Percentiles rank a stretch among this genome's conserved stretches.
These are phyloP conservation scores for Auriscalpium orientale DNA, from an alignment of 768 basidiomycete genomes.

Conservation along the genomic window DNA sequence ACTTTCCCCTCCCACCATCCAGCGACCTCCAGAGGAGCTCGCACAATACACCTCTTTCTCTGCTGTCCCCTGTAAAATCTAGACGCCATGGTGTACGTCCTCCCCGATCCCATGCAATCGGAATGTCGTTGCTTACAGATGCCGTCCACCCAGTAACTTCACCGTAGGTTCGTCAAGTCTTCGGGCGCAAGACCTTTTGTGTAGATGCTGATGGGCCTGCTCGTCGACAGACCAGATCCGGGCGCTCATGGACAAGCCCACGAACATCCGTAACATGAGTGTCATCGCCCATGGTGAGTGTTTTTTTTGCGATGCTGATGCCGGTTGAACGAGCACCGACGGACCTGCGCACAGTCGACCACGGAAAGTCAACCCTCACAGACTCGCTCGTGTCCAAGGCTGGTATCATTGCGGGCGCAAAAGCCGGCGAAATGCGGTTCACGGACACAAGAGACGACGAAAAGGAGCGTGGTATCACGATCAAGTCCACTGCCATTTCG, in stretches of 20 bases:
- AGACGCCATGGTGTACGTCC: slow-evolving; percentile 78
- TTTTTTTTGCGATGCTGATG: slow-evolving; percentile 14
- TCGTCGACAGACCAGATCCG: slow-evolving; percentile 70
- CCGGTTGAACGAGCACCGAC: neutral
- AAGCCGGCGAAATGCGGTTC: slow-evolving; percentile 95
- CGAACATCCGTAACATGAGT: slow-evolving; percentile 94
- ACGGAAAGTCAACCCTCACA: slow-evolving; percentile 99
- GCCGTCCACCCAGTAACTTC: slow-evolving; percentile 10
- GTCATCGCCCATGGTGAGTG: slow-evolving; percentile 82
- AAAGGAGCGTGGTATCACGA: slow-evolving; percentile 99
- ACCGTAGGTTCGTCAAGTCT: slow-evolving; percentile 11
- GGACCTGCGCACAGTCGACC: slow-evolving; percentile 64
- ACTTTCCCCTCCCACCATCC: neutral
- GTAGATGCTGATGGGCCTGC: slow-evolving; percentile 25
- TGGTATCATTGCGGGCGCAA: slow-evolving; percentile 92
- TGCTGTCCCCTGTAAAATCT: slow-evolving; percentile 30
- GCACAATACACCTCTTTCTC: slow-evolving; percentile 10
- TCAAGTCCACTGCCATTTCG: slow-evolving; percentile 99
- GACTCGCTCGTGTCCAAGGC: slow-evolving; percentile 99
- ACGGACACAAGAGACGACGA: slow-evolving; percentile 97
- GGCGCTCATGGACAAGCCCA: slow-evolving; percentile 80
- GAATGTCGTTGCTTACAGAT: neutral
- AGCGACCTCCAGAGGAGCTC: neutral
- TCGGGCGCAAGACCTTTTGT: neutral
- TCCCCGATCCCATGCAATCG: slow-evolving; percentile 2